Base-by-base conservation (phyloP, 1,284 basidiomycete genomes). In the Papiliotrema terrestris region DNA sequence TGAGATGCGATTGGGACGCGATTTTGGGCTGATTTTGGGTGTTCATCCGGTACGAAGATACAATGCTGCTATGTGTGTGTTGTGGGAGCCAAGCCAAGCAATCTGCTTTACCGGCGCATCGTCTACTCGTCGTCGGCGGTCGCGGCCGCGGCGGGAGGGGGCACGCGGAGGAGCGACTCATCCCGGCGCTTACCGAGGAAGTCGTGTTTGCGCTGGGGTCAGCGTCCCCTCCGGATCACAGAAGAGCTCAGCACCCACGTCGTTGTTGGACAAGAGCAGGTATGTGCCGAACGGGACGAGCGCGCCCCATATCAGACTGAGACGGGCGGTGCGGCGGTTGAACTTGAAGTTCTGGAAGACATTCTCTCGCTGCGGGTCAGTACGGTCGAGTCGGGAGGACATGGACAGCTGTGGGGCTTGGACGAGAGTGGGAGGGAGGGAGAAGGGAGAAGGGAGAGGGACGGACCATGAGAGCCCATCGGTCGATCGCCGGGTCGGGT, bases 341-440 rank as follows among this genome's bases (percentile, higher is more conserved):
- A 88, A 90, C 50, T 82, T 82, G 77, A 91, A 93, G 71, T 84
- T 81, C 68, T 86, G 80, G 75, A 89, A 89, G 22, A 84, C 85
- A 67, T 86, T 82, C 72, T 91, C 89, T 53, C 90, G 84, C 89
- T 91, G 63, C n/a, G 15, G 20, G 37, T 52, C 50, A 56, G 56
- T 47, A 20, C 47, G 14, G 48, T 51, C 29, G 29, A n/a, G n/a
- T n/a, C n/a, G n/a, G n/a, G n/a, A n/a, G n/a, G n/a, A n/a, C n/a
- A n/a, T n/a, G 29, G 29, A 32, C 29, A 32, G 29, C 11, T 11
- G 29, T 11, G 29, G 29, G 5, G 29, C 29, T 11, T 11, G 29
- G 29, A 32, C n/a, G n/a, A n/a, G n/a, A 32, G 11, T 32, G 29
- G 29, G 29, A 32, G 29, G 29, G 29, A 11, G 29, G 29, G 29